Evolutionary conservation across 306 rosid species (phyloP), one percentile per base, ranked within the genome.

Genomic region (Ormosia semicastrata): DNA sequence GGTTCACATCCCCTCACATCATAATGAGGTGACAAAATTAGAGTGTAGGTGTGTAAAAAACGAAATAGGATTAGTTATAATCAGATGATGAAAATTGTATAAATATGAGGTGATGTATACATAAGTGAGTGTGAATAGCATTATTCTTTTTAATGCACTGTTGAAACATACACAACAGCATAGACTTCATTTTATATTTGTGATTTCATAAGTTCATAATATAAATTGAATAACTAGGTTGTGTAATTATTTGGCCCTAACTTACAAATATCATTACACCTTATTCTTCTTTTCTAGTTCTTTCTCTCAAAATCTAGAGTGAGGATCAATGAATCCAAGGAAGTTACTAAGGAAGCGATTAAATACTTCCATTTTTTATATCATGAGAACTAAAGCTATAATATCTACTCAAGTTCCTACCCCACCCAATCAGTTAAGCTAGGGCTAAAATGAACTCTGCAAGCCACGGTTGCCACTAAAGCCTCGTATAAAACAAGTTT

Each of bases 101-200:
- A 49, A 15, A 49, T 6, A 11, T 49, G 13, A 49, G 1, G 14
- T 49, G 17, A 49, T 9, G 53, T 13, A 24, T 24, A 24, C 24
- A 1, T 24, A 24, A 24, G 24, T 24, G 24, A 0, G 1, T 3
- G n/a, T 47, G 6, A n/a, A 5, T 47, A 11, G 11, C 12, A 1
- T 12, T 11, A 47, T 47, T 47, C 12, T 11, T 47, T 47, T 11
- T 63, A 37, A 71, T 53, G 39, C 56, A 71, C 44, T 62, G 75
- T 71, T 63, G 14, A 34, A 54, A 30, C 17, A 49, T 12, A 49
- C 4, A 53, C 24, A 60, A 39, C 14, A 63, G 54, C 39, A 33
- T 65, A 77, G 80, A 47, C 32, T 84, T 78, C 66, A 43, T 46
- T 65, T 44, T 64, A 15, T 64, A 24, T 71, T 33, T 71, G 76